Evolutionary conservation across 805 yeast genomes (phyloP).

Genomic region (Schwanniomyces yamadae): DNA sequence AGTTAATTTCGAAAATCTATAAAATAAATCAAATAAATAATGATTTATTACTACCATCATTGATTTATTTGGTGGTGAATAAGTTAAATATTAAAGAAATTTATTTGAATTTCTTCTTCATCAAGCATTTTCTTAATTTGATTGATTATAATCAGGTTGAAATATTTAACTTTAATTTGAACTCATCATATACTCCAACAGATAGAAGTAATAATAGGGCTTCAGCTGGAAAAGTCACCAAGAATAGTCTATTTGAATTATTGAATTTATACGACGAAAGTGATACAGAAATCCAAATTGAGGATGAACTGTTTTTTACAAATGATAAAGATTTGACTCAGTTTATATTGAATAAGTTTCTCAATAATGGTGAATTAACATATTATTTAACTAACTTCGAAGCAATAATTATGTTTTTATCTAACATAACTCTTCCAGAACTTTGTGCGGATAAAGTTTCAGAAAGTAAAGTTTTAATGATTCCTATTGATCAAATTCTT

Average conservation of each 20-base stretch:
- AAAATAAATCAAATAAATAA: slow-evolving; percentile 29
- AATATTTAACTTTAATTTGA: slow-evolving; percentile 15
- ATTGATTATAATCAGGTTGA: slow-evolving; percentile 33
- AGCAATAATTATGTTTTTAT: slow-evolving; percentile 37
- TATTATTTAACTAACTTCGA: slow-evolving; percentile 44
- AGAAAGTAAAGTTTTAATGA: slow-evolving; percentile 16
- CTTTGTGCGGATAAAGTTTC: slow-evolving; percentile 15
- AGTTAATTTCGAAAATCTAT: slow-evolving; percentile 11
- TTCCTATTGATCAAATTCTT: slow-evolving; percentile 28
- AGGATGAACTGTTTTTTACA: slow-evolving; percentile 19
- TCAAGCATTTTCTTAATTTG: slow-evolving; percentile 33
- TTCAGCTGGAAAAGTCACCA: slow-evolving; percentile 13
- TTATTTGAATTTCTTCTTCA: slow-evolving; percentile 35
- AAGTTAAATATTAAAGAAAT: slow-evolving; percentile 26
- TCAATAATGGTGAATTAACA: slow-evolving; percentile 39
- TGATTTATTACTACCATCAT: slow-evolving; percentile 39
- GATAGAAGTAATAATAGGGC: slow-evolving; percentile 14
- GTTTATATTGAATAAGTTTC: slow-evolving; percentile 23
- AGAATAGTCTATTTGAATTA: slow-evolving; percentile 26
- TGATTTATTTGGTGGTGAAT: slow-evolving; percentile 36
- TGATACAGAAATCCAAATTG: slow-evolving; percentile 8
- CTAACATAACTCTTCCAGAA: slow-evolving; percentile 34
- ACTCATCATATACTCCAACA: slow-evolving; percentile 21
- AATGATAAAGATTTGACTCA: slow-evolving; percentile 31
- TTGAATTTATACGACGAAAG: slow-evolving; percentile 25